Base-by-base conservation (phyloP, 2,329 filamentous ascomycete species). In the Myotisia sp. region DNA sequence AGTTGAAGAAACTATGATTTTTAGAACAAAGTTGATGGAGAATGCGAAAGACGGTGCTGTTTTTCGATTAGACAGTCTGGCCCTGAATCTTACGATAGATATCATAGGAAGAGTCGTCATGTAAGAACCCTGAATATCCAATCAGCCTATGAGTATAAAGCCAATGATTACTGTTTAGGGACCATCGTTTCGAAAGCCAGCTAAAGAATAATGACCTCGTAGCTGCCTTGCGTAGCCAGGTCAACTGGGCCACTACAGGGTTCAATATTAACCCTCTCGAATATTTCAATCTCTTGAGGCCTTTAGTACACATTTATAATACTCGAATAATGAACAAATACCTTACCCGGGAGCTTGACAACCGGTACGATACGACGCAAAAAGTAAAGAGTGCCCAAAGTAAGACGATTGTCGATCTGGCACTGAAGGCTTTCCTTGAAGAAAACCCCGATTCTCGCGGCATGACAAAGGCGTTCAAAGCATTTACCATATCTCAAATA, bases 401-500 rank as follows among this genome's bases (percentile, higher is more conserved):
- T 26, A 32, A 32, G 18, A 32, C 29, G 4, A 22, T 32, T 12
- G 24, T 32, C n/a, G n/a, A n/a, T n/a, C n/a, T n/a, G n/a, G n/a
- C n/a, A n/a, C n/a, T n/a, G n/a, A n/a, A n/a, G n/a, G n/a, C n/a
- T n/a, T n/a, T n/a, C n/a, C n/a, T n/a, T n/a, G 29, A 32, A 32
- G 24, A 22, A n/a, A 22, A 22, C 16, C 23, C 13, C 23, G 4
- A 8, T 12, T 8, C 23, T 12, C 6, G 18, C 8, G 12, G 24
- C 7, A 19, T 22, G 6, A 24, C n/a, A n/a, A 6, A 19, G 10
- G 12, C 14, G 20, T 10, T 32, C 10, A 32, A 23, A 22, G 18
- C 22, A 3, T 16, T 32, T 8, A 32, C 24, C n/a, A 10, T 32
- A 12, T 19, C 29, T 24, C 50, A 54, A 29, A 45, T 55, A 33